Base-by-base conservation (phyloP, 2,329 filamentous ascomycete species). In the Zopfia rhizophila region DNA sequence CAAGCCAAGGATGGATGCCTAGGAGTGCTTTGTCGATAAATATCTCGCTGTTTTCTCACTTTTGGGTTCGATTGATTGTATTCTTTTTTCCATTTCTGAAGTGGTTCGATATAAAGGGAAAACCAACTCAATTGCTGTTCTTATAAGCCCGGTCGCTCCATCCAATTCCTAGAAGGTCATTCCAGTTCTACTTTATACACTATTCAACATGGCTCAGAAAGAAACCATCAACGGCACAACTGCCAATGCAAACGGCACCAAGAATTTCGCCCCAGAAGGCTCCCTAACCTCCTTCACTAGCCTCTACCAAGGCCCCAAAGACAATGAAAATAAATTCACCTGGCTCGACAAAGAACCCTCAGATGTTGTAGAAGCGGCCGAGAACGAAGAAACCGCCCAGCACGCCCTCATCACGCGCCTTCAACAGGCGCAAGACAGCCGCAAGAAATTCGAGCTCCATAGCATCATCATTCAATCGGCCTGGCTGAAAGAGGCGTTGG, bases 381-480 rank as follows among this genome's bases (percentile, higher is more conserved):
- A 87, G 60, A 82, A 85, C 51, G 78, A 79, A 18, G 77, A 83
- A 54, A 86, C 82, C 2, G 78, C 79, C 31, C 82, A 81, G 48
- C 86, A 79, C 54, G 84, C 84, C 3, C 42, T 66, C 12, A 55
- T 65, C 17, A 58, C 53, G 5, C 57, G 60, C 3, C 55, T 86
- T 57, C 72, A 76, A 45, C 61, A 63, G 25, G 52, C 58, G 19
- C 47, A 62, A 14, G 79, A 86, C 13, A 78, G 79, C 27, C 77
- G 80, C 44, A 86, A 85, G 64, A 82, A 81, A 32, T 78, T 87
- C 22, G 72, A 81, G 41, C 77, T 86, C 17, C 77, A 88, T 58
- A 85, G 82, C 33, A 80, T 89, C 46, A 76, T 87, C 31, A 71
- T 89, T 5, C 85, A 89, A 65, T 85, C 81, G 14, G 82, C 84